Evolutionary conservation across 1,139 yeast species (phyloP).

Genomic region (Yamadazyma mexicana): DNA sequence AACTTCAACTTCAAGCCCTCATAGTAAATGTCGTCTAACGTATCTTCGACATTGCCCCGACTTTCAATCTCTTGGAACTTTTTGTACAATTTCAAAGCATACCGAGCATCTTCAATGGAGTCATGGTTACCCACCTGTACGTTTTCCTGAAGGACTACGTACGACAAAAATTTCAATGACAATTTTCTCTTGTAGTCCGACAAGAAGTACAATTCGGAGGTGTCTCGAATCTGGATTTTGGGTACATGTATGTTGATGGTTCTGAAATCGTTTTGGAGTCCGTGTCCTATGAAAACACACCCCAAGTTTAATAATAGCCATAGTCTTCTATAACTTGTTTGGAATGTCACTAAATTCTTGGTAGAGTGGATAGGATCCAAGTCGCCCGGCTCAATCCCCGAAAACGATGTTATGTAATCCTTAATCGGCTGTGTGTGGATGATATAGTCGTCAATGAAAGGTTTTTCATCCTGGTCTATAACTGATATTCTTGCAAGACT

Average conservation of each 20-base stretch:
- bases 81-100: slow-evolving; percentile 78
- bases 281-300: slow-evolving; percentile 94
- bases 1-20: slow-evolving; percentile 64
- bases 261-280: slow-evolving; percentile 85
- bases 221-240: slow-evolving; percentile 79
- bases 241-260: slow-evolving; percentile 93
- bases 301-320: slow-evolving; percentile 90
- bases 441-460: slow-evolving; percentile 93
- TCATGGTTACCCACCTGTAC: slow-evolving; percentile 96
- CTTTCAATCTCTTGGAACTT: slow-evolving; percentile 63
- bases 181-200: slow-evolving; percentile 71
- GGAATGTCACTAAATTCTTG: slow-evolving; percentile 74
- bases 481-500: slow-evolving; percentile 91
- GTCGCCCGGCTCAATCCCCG: slow-evolving; percentile 94
- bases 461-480: slow-evolving; percentile 62
- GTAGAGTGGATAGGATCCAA: slow-evolving; percentile 69
- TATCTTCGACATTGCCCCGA: slow-evolving; percentile 58
- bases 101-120: slow-evolving; percentile 91
- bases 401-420: slow-evolving; percentile 85
- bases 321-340: slow-evolving; percentile 81
- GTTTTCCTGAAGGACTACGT: slow-evolving; percentile 67
- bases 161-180: slow-evolving; percentile 87
- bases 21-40: slow-evolving; percentile 64
- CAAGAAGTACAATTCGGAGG: slow-evolving; percentile 75
- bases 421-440: slow-evolving; percentile 69